Conservation (phyloP, 305 asterid genomes). For the Withania somnifera region DNA sequence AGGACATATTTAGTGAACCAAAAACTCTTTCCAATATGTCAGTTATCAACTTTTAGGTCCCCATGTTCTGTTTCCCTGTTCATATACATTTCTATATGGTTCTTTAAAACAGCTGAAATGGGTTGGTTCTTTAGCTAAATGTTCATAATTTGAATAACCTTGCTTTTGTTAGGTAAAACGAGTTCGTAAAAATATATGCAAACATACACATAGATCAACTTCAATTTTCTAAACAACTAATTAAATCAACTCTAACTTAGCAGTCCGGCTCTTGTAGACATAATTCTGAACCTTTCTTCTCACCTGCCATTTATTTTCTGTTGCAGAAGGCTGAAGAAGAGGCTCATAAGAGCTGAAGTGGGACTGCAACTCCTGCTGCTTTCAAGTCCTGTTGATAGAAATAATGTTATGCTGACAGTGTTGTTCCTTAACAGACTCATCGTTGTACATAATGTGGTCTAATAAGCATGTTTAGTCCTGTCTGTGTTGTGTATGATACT, state of each 20-base stretch:
- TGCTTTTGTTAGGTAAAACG: no score
- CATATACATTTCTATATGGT: not conserved
- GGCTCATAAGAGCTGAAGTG: slow-evolving; percentile 25
- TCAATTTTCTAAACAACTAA: no score
- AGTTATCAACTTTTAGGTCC: not conserved
- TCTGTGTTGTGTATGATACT: not conserved
- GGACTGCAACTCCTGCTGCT: slow-evolving; percentile 13
- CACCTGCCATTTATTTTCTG: not conserved
- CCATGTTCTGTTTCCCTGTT: not conserved
- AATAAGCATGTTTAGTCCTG: not conserved
- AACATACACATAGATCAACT: no score
- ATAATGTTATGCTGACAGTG: slow-evolving; percentile 8
- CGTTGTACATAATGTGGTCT: slow-evolving; percentile 7
- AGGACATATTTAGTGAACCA: not conserved
- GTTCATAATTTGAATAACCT: not conserved
- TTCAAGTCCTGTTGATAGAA: slow-evolving; percentile 2
- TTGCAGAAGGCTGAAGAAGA: slow-evolving; percentile 26
- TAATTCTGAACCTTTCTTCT: no score
- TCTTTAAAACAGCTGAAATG: not conserved
- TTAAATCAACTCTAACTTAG: no score
- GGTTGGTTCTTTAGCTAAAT: not conserved
- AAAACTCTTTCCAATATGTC: not conserved
- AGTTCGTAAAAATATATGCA: not conserved
- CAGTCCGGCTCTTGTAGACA: no score
- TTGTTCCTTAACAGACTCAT: not conserved